These are phyloP conservation scores for Epichloe sylvatica DNA, from an alignment of 2,329 filamentous ascomycete genomes.

Conservation along the genomic window DNA sequence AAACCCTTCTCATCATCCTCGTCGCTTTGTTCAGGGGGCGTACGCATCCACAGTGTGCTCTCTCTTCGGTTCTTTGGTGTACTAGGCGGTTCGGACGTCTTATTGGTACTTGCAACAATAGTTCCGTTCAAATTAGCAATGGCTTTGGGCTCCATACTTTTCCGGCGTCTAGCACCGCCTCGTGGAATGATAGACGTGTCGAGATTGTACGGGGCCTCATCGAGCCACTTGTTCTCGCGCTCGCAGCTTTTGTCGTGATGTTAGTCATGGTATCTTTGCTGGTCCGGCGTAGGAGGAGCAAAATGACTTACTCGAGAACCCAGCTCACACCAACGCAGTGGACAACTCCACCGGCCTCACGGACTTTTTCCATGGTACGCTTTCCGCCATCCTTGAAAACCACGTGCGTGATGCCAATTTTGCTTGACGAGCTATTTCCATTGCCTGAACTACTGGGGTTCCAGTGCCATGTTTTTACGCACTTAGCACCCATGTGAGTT, in stretches of 20 bases:
- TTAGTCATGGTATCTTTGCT: constrained; percentile 16
- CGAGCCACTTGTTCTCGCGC: constrained; percentile 60
- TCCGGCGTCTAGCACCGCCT: constrained; percentile 56
- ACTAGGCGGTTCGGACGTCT: constrained; percentile 26
- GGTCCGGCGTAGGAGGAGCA: constrained; percentile 9
- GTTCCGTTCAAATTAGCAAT: constrained; percentile 56
- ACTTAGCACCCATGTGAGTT: constrained; percentile 66
- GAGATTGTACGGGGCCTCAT: constrained; percentile 55
- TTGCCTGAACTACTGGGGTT: constrained; percentile 33
- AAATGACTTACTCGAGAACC: constrained; percentile 75
- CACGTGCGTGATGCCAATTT: constrained; percentile 72
- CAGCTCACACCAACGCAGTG: constrained; percentile 79
- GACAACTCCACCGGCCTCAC: constrained; percentile 57
- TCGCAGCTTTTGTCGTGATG: constrained; percentile 40
- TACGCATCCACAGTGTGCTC: constrained; percentile 41
- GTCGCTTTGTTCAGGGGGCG: constrained; percentile 32
- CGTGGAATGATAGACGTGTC: constrained; percentile 54
- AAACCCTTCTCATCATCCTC: constrained; percentile 25
- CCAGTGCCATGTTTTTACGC: constrained; percentile 65
- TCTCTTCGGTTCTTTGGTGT: constrained; percentile 39
- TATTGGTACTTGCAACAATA: constrained; percentile 33
- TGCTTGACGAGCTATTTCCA: constrained; percentile 22
- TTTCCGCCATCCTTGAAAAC: constrained; percentile 79
- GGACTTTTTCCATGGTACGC: constrained; percentile 68
- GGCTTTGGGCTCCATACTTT: constrained; percentile 67